Evolutionary conservation across 441 rosid genomes (phyloP), one percentile per base, ranked within the genome.

Genomic region (Euphorbia celastroides): DNA sequence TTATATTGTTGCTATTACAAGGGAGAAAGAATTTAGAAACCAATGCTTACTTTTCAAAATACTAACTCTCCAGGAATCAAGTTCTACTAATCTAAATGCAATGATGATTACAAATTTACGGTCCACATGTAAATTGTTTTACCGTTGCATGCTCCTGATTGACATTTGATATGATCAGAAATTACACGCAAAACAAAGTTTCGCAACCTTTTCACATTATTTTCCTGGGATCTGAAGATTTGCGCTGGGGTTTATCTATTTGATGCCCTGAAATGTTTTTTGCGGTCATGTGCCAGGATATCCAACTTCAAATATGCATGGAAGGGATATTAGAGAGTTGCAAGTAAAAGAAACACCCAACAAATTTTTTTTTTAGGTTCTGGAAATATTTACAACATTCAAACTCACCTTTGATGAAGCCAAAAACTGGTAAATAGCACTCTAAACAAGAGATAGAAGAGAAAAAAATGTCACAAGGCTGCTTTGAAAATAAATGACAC

Each of bases 361-460:
- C 28, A 30, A 31, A 64, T 36, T 26, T 9, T 64, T 34, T 28
- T 30, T 50, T 26, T n/a, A 20, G 25, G 46, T 48, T 27, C 31
- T 25, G 65, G 59, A 5, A 63, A 42, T n/a, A n/a, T 36, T 36
- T 32, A 44, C 17, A 11, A 56, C 57, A 71, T 54, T 11, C 66
- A 75, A 78, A 75, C 87, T 84, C 80, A 93, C 98, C 89, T 86
- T 81, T 51, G 97, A 89, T 59, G 92, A 83, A 65, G 87, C 83
- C 67, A 91, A 66, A 81, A 88, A 94, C 61, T 84, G 88, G 79
- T 94, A 91, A 19, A 89, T 65, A 31, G 96, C 93, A 82, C 97
- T 94, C 99, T 94, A 88, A 59, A 58, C 63, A 81, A 67, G 62
- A 69, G 51, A 76, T 61, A 41, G 7, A 67, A 70, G 30, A 73